Evolutionary conservation across 352 stramenopile genomes (phyloP).

Genomic region (Achlya hypogyna): DNA sequence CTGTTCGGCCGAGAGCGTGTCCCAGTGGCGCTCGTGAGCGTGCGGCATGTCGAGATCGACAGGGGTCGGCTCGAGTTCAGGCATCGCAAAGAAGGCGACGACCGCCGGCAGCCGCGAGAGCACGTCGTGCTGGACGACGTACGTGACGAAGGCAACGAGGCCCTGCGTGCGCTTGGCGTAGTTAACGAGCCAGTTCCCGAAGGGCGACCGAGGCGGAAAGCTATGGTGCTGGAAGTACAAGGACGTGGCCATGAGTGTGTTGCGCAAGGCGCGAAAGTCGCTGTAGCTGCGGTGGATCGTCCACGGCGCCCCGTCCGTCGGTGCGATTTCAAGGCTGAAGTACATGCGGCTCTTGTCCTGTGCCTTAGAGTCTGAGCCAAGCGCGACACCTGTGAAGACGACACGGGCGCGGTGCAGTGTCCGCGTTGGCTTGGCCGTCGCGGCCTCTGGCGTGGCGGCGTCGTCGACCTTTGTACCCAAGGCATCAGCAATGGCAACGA

Average conservation of each 20-base stretch:
- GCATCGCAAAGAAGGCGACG: slow-evolving; percentile 1
- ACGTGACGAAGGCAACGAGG: slow-evolving; percentile 6
- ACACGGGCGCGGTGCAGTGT: background rate
- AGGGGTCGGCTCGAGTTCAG: background rate
- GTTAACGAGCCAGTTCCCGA: background rate
- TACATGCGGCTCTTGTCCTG: slow-evolving; percentile 15
- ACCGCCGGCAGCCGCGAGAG: background rate
- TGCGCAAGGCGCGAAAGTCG: slow-evolving; percentile 4
- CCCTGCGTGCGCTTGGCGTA: slow-evolving; percentile 13
- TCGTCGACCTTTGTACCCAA: background rate
- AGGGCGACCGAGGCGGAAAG: slow-evolving; percentile 6
- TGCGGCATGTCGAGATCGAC: background rate
- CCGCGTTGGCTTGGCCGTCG: background rate
- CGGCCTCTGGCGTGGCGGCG: no score
- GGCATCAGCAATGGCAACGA: background rate
- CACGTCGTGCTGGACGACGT: slow-evolving; percentile 2
- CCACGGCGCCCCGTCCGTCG: background rate
- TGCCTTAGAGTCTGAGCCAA: background rate
- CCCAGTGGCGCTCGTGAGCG: background rate
- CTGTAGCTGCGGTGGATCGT: slow-evolving; percentile 14
- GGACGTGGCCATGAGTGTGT: background rate
- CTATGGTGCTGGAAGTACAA: background rate
- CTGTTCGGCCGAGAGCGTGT: background rate
- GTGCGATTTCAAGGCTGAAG: slow-evolving; percentile 1
- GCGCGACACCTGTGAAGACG: background rate